Conservation (phyloP, 1,284 basidiomycete species). For the Trametes versicolor region DNA sequence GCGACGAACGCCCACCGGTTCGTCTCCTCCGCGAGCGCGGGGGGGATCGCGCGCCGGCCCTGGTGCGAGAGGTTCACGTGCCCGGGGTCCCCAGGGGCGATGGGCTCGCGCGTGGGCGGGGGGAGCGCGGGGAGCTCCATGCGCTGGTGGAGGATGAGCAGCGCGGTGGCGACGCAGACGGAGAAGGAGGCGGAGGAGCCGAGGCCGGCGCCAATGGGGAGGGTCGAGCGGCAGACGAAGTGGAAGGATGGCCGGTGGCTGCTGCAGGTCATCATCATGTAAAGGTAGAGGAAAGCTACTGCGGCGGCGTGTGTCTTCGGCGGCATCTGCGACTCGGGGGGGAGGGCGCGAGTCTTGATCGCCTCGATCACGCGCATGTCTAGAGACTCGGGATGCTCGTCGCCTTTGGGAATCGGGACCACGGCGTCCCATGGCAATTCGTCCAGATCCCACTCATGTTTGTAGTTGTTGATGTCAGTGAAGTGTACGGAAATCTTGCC, state of each 20-base stretch:
- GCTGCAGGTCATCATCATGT: conserved; percentile 79
- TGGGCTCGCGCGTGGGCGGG: conserved; percentile 52
- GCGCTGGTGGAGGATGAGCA: conserved; percentile 78
- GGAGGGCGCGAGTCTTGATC: conserved; percentile 64
- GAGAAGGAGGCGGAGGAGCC: conserved; percentile 98
- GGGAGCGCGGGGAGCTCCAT: conserved; percentile 64
- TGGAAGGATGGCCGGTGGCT: conserved; percentile 76
- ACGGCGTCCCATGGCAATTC: conserved; percentile 89
- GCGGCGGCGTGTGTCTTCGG: conserved; percentile 72
- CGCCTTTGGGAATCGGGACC: conserved; percentile 60
- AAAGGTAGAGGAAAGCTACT: conserved; percentile 93
- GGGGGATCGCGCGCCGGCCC: conserved; percentile 71
- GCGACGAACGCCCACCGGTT: conserved; percentile 96
- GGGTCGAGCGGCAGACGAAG: conserved; percentile 88
- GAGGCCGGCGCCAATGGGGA: conserved; percentile 98
- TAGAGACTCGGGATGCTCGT: conserved; percentile 71
- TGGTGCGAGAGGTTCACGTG: conserved; percentile 71
- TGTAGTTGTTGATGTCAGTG: conserved; percentile 83
- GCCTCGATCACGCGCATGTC: conserved; percentile 78
- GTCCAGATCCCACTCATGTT: conserved; percentile 83
- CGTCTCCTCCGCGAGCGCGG: conserved; percentile 74
- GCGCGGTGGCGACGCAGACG: conserved; percentile 83
- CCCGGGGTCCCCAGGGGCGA: conserved; percentile 49
- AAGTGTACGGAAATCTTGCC: conserved; percentile 82
- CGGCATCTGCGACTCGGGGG: conserved; percentile 52